A percentile compares a stretch with the other conserved stretches of the same genome.
These are phyloP conservation scores for Craterostigma plantagineum DNA, from an alignment of 257 asterid species.

Conservation along the genomic window DNA sequence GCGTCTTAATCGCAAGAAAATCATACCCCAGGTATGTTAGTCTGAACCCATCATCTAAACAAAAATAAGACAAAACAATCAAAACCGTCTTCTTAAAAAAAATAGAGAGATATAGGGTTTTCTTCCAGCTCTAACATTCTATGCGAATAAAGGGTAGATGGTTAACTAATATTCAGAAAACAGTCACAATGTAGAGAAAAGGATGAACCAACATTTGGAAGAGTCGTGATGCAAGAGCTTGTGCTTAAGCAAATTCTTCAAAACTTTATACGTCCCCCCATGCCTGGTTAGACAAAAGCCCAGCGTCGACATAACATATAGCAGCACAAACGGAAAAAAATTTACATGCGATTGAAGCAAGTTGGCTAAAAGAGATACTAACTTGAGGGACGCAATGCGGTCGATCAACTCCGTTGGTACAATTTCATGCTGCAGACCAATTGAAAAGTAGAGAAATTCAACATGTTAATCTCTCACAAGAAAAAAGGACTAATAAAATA, in stretches of 20 bases:
- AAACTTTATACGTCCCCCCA: conserved; percentile 91
- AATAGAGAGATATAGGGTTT: too few species aligned
- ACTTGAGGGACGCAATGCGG: conserved; percentile 79
- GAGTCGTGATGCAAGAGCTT: conserved; percentile 92
- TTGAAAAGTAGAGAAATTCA: conserved; percentile 1
- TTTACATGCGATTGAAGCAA: background rate
- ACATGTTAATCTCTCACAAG: background rate
- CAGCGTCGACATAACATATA: background rate
- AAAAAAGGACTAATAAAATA: background rate
- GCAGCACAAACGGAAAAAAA: background rate
- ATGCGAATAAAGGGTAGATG: conserved; percentile 7
- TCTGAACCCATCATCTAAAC: conserved; percentile 92
- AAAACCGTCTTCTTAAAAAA: conserved; percentile 2
- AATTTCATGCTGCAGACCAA: conserved; percentile 59
- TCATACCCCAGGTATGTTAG: conserved; percentile 94
- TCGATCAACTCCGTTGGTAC: conserved; percentile 71
- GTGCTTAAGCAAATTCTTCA: conserved; percentile 92
- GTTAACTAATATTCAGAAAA: background rate
- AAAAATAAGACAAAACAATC: conserved; percentile 6
- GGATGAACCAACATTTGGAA: conserved; percentile 55
- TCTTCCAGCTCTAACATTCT: too few species aligned
- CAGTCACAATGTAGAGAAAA: background rate
- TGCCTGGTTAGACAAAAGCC: conserved; percentile 33
- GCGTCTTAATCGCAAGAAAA: conserved; percentile 81
- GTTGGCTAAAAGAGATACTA: conserved; percentile 5